Evolutionary conservation across 495 filamentous ascomycete species (phyloP), one percentile per base, ranked within the genome.

Genomic region (Trypethelium eluteriae): DNA sequence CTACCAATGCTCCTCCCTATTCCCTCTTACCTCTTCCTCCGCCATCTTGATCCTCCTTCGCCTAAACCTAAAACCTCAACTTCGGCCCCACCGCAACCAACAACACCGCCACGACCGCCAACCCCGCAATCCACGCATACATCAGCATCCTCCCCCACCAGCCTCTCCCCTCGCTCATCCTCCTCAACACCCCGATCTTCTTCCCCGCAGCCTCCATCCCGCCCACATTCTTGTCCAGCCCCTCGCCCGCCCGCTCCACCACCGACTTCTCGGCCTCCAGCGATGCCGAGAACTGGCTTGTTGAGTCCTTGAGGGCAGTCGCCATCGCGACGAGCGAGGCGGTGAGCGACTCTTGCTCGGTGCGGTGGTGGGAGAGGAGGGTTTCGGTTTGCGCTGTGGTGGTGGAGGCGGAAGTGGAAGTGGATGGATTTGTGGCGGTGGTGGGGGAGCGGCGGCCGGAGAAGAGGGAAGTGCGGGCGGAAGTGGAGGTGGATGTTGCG

Each of bases 111-210:
- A 88, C 75, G 16, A 94, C 72, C 85, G 89, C 91, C 70, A 96
- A 69, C 63, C 85, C 91, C 64, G 86, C 87, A 61, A 96, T 92
- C 81, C 88, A 88, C 14, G 80, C 87, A 82, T 95, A 96, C 62
- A 96, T 79, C 81, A 90, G 80, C 80, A 96, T 84, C 63, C 92
- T 74, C 18, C 89, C 92, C 88, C 87, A 93, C 89, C 88, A 93
- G 1, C 92, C 92, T 73, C 87, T 85, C 10, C 91, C 92, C 79
- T 96, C 92, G 32, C 85, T 90, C 84, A 93, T 87, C 35, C 82
- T 79, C 69, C 83, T 77, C 71, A 96, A 73, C 72, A 80, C 79
- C 0, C 89, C 88, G 88, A 98, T 94, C 66, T 85, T 77, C 68
- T 82, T 80, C 47, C 85, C 83, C 25, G 93, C 88, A 0, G 84